A percentile compares a stretch with the other conserved stretches of the same genome.
Evolutionary conservation across 495 filamentous ascomycete species (phyloP).

Genomic region (Xylaria cubensis): DNA sequence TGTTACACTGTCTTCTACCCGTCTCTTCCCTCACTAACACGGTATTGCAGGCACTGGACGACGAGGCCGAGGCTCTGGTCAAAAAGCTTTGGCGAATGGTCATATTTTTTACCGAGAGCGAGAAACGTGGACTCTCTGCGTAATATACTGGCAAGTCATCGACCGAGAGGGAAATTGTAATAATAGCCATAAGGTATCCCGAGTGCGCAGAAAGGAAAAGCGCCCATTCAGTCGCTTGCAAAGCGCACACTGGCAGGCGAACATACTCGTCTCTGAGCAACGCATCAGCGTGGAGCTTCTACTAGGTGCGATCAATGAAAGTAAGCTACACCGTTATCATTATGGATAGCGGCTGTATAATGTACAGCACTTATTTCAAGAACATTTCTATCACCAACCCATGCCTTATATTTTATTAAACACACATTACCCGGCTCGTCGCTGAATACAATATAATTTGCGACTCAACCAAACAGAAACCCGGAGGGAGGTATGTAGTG

Average conservation of each 20-base stretch:
- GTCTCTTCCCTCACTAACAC: constrained; percentile 27
- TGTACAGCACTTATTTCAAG: background rate
- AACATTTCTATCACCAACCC: background rate
- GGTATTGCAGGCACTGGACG: constrained; percentile 76
- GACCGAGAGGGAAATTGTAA: constrained; percentile 15
- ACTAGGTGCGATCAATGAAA: background rate
- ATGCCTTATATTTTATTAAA: background rate
- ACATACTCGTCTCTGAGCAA: background rate
- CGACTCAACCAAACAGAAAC: background rate
- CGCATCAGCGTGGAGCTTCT: background rate
- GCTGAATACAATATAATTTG: background rate
- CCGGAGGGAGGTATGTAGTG: no score
- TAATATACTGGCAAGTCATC: constrained; percentile 35
- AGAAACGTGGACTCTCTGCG: constrained; percentile 85
- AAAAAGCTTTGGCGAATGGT: constrained; percentile 98
- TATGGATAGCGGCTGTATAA: background rate
- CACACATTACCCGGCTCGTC: background rate
- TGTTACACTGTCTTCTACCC: constrained; percentile 22
- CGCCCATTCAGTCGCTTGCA: background rate
- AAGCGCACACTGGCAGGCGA: background rate
- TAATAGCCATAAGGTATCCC: constrained; percentile 9
- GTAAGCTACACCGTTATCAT: background rate
- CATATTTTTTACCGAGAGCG: constrained; percentile 96
- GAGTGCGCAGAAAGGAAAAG: background rate
- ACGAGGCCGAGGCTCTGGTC: constrained; percentile 92